Percentiles rank a stretch among this genome's conserved stretches.
Evolutionary conservation across 768 basidiomycete species (phyloP).

Genomic region (Leucosporidium creatinivorum): DNA sequence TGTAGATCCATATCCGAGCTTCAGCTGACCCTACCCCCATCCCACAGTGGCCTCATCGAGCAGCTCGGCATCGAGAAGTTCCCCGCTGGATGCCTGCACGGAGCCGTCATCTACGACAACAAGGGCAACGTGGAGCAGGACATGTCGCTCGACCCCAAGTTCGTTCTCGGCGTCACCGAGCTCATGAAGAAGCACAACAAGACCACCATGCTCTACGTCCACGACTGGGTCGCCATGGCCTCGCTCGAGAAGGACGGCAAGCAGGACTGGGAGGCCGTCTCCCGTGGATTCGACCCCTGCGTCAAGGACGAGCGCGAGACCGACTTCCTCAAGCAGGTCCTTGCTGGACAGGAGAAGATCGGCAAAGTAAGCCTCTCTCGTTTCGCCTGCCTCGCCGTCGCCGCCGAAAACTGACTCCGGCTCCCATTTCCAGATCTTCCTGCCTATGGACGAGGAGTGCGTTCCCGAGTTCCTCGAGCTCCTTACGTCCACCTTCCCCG

Average conservation of each 20-base stretch:
- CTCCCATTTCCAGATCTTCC: constrained; percentile 23
- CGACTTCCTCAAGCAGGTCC: constrained; percentile 30
- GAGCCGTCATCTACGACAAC: constrained; percentile 35
- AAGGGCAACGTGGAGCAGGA: constrained; percentile 29
- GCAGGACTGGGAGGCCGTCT: constrained; percentile 32
- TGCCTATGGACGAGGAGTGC: constrained; percentile 35
- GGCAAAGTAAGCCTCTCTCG: constrained; percentile 14
- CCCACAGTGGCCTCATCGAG: constrained; percentile 15
- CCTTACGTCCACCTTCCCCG: constrained; percentile 29
- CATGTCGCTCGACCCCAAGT: constrained; percentile 27
- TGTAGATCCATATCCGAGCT: background rate
- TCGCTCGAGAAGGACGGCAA: constrained; percentile 33
- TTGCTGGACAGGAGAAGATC: constrained; percentile 25
- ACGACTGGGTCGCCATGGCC: constrained; percentile 33
- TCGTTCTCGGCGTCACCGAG: constrained; percentile 29
- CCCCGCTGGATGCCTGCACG: constrained; percentile 33
- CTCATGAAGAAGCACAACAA: constrained; percentile 34
- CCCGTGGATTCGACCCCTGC: constrained; percentile 33
- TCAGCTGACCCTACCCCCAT: background rate
- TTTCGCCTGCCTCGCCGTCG: no score
- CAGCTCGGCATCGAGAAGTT: constrained; percentile 19
- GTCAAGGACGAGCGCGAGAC: constrained; percentile 29
- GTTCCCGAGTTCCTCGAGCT: constrained; percentile 29
- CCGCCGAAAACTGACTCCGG: background rate
- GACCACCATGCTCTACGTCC: constrained; percentile 34